Percentiles rank a stretch among this genome's conserved stretches.
phyloP scores from a whole-genome alignment of 768 basidiomycete genomes.

The Amanita rimosa region DNA sequence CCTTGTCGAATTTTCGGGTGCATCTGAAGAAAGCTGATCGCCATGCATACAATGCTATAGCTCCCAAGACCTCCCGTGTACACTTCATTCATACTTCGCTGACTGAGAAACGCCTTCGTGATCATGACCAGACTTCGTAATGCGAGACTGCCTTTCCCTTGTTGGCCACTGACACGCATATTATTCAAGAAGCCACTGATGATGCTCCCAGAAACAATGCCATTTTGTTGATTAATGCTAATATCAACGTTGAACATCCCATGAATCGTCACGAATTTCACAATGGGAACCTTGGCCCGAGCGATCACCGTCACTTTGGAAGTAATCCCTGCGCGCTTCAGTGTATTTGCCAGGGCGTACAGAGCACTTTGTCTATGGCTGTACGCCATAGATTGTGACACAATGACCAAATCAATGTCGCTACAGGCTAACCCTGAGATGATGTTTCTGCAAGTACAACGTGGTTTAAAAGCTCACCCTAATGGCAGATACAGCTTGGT shows the following conservation, averaged over 20 bases:
- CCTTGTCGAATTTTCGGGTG: conserved; percentile 88
- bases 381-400: conserved; percentile 67
- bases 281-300: conserved; percentile 91
- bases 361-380: conserved; percentile 61
- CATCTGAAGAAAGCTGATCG: conserved; percentile 92
- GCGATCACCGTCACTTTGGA: conserved; percentile 75
- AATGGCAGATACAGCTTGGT: conserved; percentile 89
- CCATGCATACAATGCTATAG: conserved; percentile 89
- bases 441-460: not conserved
- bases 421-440: conserved; percentile 29
- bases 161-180: conserved; percentile 26
- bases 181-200: conserved; percentile 71
- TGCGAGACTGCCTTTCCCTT: conserved; percentile 38
- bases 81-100: conserved; percentile 96
- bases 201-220: conserved; percentile 66
- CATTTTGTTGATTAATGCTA: conserved; percentile 85
- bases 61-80: conserved; percentile 91
- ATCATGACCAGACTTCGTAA: conserved; percentile 79
- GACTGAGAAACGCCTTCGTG: conserved; percentile 82
- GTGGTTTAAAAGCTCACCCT: conserved; percentile 48
- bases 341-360: conserved; percentile 63
- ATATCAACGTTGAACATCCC: conserved; percentile 88
- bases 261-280: conserved; percentile 83
- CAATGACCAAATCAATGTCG: conserved; percentile 90
- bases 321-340: conserved; percentile 69